phyloP scores from a whole-genome alignment of 345 rosid species.

The Hypericum perforatum region DNA sequence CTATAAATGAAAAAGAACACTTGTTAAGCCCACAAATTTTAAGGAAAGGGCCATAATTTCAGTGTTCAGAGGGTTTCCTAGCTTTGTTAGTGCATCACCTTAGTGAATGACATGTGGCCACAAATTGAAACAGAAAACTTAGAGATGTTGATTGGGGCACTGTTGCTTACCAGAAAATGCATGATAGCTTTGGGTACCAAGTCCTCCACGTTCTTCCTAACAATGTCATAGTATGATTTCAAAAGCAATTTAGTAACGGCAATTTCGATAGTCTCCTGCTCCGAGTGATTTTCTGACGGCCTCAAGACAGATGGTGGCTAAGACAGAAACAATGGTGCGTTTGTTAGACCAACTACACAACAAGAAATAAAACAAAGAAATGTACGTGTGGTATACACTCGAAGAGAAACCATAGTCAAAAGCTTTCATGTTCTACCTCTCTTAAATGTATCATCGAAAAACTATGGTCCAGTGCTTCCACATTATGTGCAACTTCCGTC shows the following conservation, averaged over 20 bases:
- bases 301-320: background rate
- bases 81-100: background rate
- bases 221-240: slow-evolving; percentile 33
- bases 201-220: slow-evolving; percentile 26
- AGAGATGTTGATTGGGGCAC: background rate
- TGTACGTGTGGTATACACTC: background rate
- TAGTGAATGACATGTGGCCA: background rate
- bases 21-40: too few relatives aligned
- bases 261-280: slow-evolving; percentile 25
- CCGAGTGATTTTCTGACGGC: slow-evolving; percentile 18
- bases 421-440: slow-evolving; percentile 42
- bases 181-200: slow-evolving; percentile 34
- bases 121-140: background rate
- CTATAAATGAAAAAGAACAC: too few relatives aligned
- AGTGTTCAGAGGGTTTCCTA: too few relatives aligned
- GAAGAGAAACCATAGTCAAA: slow-evolving; percentile 4
- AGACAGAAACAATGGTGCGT: too few relatives aligned
- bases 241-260: slow-evolving; percentile 26
- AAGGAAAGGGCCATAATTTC: too few relatives aligned
- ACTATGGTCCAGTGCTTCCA: slow-evolving; percentile 14
- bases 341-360: too few relatives aligned
- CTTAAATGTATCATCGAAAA: slow-evolving; percentile 73
- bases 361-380: too few relatives aligned
- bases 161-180: slow-evolving; percentile 30
- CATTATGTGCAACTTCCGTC: background rate